These are phyloP conservation scores for Oryza punctata DNA, from an alignment of 176 grass and related monocot genomes.

Conservation along the genomic window DNA sequence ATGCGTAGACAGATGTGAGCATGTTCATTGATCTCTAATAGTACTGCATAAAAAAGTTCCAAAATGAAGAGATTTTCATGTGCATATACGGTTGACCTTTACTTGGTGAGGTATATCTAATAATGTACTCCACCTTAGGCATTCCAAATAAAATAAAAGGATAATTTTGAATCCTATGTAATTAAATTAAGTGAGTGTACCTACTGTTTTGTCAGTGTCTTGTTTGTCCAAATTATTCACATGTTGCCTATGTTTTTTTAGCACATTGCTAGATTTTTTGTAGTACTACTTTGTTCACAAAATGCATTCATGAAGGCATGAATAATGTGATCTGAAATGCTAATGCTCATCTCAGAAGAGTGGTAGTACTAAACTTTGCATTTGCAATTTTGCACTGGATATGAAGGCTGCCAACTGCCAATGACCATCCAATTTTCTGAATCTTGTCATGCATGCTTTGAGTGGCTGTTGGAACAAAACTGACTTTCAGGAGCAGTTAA, in stretches of 20 bases:
- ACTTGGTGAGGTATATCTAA: neutral
- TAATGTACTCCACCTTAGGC: neutral
- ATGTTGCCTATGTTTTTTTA: neutral
- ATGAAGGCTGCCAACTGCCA: neutral
- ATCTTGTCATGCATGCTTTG: slow-evolving; percentile 2
- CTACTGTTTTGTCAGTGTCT: slow-evolving; percentile 14
- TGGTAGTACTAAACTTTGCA: neutral
- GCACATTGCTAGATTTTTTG: neutral
- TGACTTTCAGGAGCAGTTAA: slow-evolving; percentile 13
- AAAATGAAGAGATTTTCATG: neutral
- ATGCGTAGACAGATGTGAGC: neutral
- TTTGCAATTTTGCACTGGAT: neutral
- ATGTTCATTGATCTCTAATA: neutral
- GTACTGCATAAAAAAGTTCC: neutral
- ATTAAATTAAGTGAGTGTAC: slow-evolving; percentile 1
- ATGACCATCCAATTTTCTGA: neutral
- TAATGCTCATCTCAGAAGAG: neutral
- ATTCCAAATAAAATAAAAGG: neutral
- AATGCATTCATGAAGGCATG: neutral
- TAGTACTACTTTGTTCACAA: neutral
- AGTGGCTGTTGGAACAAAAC: slow-evolving; percentile 6
- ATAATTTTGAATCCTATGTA: neutral
- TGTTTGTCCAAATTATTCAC: slow-evolving; percentile 17
- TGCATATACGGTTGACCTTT: neutral
- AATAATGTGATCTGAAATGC: neutral